These are phyloP conservation scores for Balakata baccata DNA, from an alignment of 345 rosid genomes.

Conservation along the genomic window DNA sequence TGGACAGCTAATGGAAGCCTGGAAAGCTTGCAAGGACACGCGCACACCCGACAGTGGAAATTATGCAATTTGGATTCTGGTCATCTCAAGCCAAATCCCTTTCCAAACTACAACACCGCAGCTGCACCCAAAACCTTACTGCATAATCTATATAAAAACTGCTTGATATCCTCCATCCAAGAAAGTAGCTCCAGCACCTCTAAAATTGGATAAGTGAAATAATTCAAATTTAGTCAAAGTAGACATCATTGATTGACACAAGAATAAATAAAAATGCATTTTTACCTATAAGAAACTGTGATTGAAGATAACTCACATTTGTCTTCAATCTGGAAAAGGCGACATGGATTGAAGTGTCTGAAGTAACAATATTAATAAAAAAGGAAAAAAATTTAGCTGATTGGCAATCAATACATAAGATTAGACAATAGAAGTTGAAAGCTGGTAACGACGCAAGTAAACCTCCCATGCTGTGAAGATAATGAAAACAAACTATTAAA, in stretches of 20 bases:
- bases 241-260: background rate
- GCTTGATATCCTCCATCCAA: slow-evolving; percentile 51
- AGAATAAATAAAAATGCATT: background rate
- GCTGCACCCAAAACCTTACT: background rate
- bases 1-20: too few species aligned
- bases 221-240: background rate
- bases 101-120: background rate
- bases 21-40: too few species aligned
- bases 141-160: slow-evolving; percentile 15
- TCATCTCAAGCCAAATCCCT: background rate
- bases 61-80: background rate
- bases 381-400: background rate
- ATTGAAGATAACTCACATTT: slow-evolving; percentile 39
- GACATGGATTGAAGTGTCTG: slow-evolving; percentile 39
- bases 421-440: background rate
- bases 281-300: slow-evolving; percentile 60
- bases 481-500: background rate
- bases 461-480: background rate
- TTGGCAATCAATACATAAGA: background rate
- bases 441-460: background rate
- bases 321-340: slow-evolving; percentile 37
- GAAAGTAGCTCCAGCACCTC: slow-evolving; percentile 47
- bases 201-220: slow-evolving; percentile 20
- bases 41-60: too few species aligned
- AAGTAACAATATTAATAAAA: background rate